Conservation (phyloP, 495 filamentous ascomycete species). For the Poronia punctata region DNA sequence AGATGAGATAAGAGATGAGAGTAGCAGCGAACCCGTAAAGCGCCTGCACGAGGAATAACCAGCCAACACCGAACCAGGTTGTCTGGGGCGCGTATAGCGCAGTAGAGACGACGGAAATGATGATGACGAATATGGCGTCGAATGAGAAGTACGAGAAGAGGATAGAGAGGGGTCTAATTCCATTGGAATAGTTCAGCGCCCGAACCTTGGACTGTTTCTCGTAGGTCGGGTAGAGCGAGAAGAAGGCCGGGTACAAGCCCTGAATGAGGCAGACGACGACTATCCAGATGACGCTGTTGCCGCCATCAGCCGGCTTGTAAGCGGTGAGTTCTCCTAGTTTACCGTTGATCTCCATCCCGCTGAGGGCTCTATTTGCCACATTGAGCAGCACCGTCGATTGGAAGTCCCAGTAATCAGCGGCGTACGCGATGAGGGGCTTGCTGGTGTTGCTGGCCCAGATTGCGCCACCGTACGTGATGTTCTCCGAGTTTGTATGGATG, state of each 20-base stretch:
- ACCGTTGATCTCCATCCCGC: conserved; percentile 41
- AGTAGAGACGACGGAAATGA: conserved; percentile 48
- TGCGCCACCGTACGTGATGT: conserved; percentile 58
- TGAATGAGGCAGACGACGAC: conserved; percentile 58
- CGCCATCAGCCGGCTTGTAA: conserved; percentile 49
- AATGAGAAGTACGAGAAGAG: conserved; percentile 63
- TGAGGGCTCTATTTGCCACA: conserved; percentile 23
- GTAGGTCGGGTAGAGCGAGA: conserved; percentile 62
- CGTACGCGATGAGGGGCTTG: conserved; percentile 49
- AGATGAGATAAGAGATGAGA: conserved; percentile 65
- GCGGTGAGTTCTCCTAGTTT: conserved; percentile 48
- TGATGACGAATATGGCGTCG: conserved; percentile 58
- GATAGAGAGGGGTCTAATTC: conserved; percentile 51
- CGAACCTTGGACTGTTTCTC: conserved; percentile 63
- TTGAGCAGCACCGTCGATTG: conserved; percentile 46
- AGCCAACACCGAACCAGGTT: conserved; percentile 68
- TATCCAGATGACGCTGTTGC: conserved; percentile 48
- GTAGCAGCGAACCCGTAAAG: conserved; percentile 69
- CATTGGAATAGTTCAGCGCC: conserved; percentile 67
- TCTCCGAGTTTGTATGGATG: conserved; percentile 44
- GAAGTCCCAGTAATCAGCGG: conserved; percentile 28
- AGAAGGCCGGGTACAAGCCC: conserved; percentile 62
- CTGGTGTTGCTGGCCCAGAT: conserved; percentile 44
- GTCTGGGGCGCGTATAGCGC: conserved; percentile 52
- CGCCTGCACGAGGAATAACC: conserved; percentile 67